Conservation (phyloP, 139 green algal genomes). For the Monoraphidium neglectum region DNA sequence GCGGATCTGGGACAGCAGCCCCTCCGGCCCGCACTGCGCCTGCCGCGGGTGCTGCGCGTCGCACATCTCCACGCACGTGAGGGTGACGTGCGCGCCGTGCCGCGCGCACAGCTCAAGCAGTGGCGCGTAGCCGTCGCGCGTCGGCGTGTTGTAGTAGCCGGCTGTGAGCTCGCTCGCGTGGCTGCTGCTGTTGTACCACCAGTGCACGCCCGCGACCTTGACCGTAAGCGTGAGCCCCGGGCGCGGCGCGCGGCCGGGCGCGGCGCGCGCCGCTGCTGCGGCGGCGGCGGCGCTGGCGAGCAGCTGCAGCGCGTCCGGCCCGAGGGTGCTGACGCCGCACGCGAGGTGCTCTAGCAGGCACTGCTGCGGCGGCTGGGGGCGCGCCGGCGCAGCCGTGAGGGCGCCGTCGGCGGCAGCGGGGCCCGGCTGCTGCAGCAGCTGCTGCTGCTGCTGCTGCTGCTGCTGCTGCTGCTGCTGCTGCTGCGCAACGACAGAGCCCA, state of each 20-base stretch:
- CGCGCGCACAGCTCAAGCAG: conserved; percentile 74
- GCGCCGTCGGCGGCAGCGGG: background rate
- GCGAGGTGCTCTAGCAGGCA: background rate
- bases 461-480: background rate
- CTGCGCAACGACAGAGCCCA: background rate
- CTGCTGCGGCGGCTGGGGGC: no score
- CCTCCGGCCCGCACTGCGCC: conserved; percentile 88
- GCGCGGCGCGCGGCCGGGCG: background rate
- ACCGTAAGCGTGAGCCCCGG: conserved; percentile 57
- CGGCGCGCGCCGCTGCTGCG: background rate
- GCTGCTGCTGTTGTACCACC: conserved; percentile 79
- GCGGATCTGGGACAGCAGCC: conserved; percentile 83
- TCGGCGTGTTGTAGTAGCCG: conserved; percentile 93
- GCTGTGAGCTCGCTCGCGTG: conserved; percentile 96
- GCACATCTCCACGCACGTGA: conserved; percentile 98
- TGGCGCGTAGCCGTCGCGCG: conserved; percentile 78
- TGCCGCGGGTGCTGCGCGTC: conserved; percentile 91
- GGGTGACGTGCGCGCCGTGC: conserved; percentile 79
- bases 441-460: background rate
- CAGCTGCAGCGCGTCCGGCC: background rate
- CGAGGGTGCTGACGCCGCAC: no score
- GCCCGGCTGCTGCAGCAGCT: background rate
- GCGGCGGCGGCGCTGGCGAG: background rate
- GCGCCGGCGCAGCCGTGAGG: no score
- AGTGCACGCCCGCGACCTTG: conserved; percentile 98